Conservation (phyloP, 208 protist species). For the Leishmania aethiopica region DNA sequence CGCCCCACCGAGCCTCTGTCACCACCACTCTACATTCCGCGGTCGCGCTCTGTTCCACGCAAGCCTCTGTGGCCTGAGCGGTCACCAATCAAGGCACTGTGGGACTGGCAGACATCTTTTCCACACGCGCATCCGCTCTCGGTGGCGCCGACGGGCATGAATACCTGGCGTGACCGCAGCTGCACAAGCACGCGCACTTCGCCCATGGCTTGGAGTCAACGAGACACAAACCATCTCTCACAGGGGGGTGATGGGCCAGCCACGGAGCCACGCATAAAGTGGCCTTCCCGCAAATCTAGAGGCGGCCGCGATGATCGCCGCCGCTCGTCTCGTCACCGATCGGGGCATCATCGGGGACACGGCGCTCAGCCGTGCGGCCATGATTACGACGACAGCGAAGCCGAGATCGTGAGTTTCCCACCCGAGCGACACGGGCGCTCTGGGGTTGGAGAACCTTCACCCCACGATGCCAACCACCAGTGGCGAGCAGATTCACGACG, state of each 20-base stretch:
- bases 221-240: neutral
- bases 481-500: slow-evolving; percentile 1
- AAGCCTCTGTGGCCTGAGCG: neutral
- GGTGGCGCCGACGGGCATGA: neutral
- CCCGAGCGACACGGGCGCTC: neutral
- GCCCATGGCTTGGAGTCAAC: slow-evolving; percentile 1
- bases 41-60: slow-evolving; percentile 11
- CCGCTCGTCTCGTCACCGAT: neutral
- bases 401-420: neutral
- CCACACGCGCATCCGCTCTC: neutral
- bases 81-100: neutral
- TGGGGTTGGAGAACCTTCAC: neutral
- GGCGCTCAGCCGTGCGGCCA: slow-evolving; percentile 3
- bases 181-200: neutral
- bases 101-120: neutral
- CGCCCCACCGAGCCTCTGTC: slow-evolving; percentile 14
- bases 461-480: neutral
- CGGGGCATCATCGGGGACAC: neutral
- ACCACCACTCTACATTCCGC: slow-evolving; percentile 23
- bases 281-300: neutral
- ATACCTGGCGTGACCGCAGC: neutral
- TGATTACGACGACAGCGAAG: neutral
- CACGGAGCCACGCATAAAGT: slow-evolving; percentile 14
- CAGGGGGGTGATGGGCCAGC: neutral
- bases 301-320: neutral